Base-by-base conservation (phyloP, 768 basidiomycete genomes). In the Pilatotrama ljubarskyi region DNA sequence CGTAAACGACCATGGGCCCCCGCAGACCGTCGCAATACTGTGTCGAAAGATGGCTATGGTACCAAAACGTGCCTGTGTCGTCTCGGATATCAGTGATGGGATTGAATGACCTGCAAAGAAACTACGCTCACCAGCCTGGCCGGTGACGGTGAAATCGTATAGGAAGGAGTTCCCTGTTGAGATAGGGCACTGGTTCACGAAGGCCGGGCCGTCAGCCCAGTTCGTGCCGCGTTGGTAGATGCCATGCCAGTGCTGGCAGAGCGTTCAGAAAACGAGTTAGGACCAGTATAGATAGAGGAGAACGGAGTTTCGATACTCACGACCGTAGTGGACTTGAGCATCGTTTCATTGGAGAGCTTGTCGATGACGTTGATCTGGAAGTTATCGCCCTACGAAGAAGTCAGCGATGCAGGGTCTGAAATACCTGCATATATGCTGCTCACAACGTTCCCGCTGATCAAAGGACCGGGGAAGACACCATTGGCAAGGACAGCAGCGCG, bases 21-120 rank as follows among this genome's bases (percentile, higher is more conserved):
- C 83, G 69, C 24, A 84, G 72, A 0, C 83, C 83, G 54, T 85
- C 83, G 51, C 84, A 84, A 55, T 83, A 84, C 62, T 84, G 83
- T 0, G 76, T 75, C 6, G 73, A 75, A 71, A 74, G 69, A 56
- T 82, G 81, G 15, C 78, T 79, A 61, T 68, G 78, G 65, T 76
- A 81, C 81, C 82, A 83, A 60, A 76, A 84, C 40, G 76, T 78
- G 48, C 70, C 66, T 63, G 36, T 13, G 18, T 13, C 17, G 29
- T 10, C 20, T 22, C 2, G 15, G 18, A 38, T 25, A 9, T 32
- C 20, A 50, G n/a, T 42, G 24, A 47, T 13, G 3, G 14, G 17
- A 40, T 11, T 18, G 17, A 25, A n/a, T 25, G 14, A 6, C 8
- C 37, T 2, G 24, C 17, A 41, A n/a, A 7, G 6, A 10, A 9